Base-by-base conservation (phyloP, 768 basidiomycete species). In the Agrocybe praecox region DNA sequence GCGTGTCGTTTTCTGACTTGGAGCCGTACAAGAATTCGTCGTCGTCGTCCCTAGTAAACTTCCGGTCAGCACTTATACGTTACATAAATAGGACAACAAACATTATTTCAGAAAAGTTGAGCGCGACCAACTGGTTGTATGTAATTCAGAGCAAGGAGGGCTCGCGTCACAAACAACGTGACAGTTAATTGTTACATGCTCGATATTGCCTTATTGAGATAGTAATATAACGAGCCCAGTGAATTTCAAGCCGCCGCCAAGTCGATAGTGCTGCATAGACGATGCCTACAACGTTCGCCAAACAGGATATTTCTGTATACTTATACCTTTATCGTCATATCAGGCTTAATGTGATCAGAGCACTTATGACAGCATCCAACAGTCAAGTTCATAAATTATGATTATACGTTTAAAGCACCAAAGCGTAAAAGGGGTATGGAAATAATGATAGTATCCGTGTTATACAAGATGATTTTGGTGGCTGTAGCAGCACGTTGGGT, bases 11-110 rank as follows among this genome's bases (percentile, higher is more conserved):
- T 57, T 68, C 66, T 9, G 74, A 62, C 43, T 83, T 74, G 57
- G 81, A 80, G 55, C 90, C 90, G 63, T 91, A 92, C 60, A 91
- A 73, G 68, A 88, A 90, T 22, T 89, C 88, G 71, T 92, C 89
- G 66, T 92, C 90, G 74, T 90, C 89, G 68, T 90, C 88, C 83
- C 84, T 86, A 62, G 47, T 18, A n/a, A 19, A 9, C 29, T 47
- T 23, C 45, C 42, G 51, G 36, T 23, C 14, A 46, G 29, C 29
- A 23, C 4, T 15, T 17, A 26, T 19, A 17, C 9, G 46, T 29
- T 29, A 5, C 26, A 29, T 9, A 9, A 29, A 29, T 5, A 9
- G 45, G 23, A 42, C 22, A 21, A 47, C 14, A 29, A 19, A 24
- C 11, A 46, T 24, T 26, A 18, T 19, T 55, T 53, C 26, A 40